Evolutionary conservation across 805 yeast genomes (phyloP).

Genomic region (Myxozyma neotropica): DNA sequence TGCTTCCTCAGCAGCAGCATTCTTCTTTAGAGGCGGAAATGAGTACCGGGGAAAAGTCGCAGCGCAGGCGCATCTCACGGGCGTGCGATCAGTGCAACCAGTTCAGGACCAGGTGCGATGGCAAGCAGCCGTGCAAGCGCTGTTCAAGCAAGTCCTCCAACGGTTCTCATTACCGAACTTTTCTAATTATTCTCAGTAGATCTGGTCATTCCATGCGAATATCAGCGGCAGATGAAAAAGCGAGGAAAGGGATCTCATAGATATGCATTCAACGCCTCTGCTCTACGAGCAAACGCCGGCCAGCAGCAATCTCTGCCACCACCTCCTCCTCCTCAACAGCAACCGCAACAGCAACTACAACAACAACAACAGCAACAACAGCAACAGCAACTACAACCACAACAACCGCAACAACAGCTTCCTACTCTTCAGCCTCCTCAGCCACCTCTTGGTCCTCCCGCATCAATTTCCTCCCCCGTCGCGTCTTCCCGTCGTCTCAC

Average conservation of each 20-base stretch:
- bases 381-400: not conserved
- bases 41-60: not conserved
- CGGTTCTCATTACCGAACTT: not conserved
- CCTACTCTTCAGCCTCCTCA: conserved; percentile 2
- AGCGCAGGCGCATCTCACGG: conserved; percentile 37
- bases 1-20: not conserved
- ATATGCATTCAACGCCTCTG: conserved; percentile 30
- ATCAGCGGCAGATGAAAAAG: conserved; percentile 49
- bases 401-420: not conserved
- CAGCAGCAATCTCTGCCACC: not conserved
- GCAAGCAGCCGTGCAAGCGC: conserved; percentile 50
- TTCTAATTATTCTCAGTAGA: conserved; percentile 5
- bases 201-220: conserved; percentile 43
- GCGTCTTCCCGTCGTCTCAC: not conserved
- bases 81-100: conserved; percentile 55
- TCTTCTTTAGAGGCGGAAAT: not conserved
- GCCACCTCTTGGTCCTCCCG: not conserved
- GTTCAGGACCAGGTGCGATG: conserved; percentile 54
- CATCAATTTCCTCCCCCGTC: not conserved
- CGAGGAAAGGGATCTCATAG: conserved; percentile 49
- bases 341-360: not conserved
- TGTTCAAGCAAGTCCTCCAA: conserved; percentile 40
- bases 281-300: conserved; percentile 1
- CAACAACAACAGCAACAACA: not conserved
- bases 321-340: not conserved